Conservation (phyloP, 2,329 filamentous ascomycete species). For the Phaeosphaeriaceae sp. region DNA sequence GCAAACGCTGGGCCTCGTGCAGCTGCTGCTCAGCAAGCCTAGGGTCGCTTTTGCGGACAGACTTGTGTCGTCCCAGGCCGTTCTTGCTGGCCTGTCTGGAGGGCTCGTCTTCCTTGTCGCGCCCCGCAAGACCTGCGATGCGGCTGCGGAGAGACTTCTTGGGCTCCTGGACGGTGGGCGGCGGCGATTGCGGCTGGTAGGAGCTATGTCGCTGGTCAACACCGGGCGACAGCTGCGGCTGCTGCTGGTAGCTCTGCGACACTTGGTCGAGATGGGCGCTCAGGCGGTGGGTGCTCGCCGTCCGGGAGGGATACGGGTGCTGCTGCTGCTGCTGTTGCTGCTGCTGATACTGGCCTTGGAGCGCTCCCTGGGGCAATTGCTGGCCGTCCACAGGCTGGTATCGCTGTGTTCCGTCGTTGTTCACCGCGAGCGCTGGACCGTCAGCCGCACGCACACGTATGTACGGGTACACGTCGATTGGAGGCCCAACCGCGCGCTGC, state of each 20-base stretch:
- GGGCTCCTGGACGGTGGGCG: constrained; percentile 17
- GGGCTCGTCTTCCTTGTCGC: constrained; percentile 41
- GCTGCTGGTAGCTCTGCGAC: constrained; percentile 36
- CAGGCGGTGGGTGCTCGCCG: constrained; percentile 40
- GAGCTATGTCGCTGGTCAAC: constrained; percentile 32
- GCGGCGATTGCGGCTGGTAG: constrained; percentile 2
- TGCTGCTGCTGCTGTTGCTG: constrained; percentile 10
- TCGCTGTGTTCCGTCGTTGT: constrained; percentile 40
- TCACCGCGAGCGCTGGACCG: constrained; percentile 42
- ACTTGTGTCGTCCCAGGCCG: constrained; percentile 41
- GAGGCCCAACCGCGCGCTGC: too few relatives aligned
- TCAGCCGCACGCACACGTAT: constrained; percentile 43
- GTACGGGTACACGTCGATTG: constrained; percentile 8
- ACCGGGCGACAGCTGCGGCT: constrained; percentile 29
- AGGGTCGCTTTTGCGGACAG: constrained; percentile 45
- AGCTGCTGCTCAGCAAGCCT: constrained; percentile 35
- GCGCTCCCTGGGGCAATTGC: constrained; percentile 18
- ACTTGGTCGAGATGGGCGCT: constrained; percentile 40
- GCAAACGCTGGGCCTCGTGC: constrained; percentile 32
- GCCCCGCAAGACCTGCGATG: constrained; percentile 35
- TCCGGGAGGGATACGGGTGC: constrained; percentile 28
- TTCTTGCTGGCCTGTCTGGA: constrained; percentile 38
- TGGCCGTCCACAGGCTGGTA: constrained; percentile 28
- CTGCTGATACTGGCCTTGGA: constrained; percentile 14
- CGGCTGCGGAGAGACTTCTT: constrained; percentile 45